phyloP scores from a whole-genome alignment of 106 monocot genomes.

The Dioscorea dumetorum region DNA sequence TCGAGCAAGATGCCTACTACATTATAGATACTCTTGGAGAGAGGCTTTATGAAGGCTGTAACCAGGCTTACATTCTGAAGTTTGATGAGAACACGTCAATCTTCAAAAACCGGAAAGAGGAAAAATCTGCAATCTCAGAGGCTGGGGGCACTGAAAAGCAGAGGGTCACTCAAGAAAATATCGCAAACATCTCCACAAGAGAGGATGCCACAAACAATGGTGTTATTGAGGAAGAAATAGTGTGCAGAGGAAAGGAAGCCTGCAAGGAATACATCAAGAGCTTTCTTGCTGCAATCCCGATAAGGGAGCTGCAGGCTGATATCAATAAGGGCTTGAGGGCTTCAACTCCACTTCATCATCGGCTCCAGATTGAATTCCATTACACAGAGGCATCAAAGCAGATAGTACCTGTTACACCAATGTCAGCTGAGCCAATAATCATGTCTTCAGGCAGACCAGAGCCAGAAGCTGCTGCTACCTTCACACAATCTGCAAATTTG shows the following conservation, averaged over 20 bases:
- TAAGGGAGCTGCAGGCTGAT: slow-evolving; percentile 74
- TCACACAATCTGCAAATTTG: slow-evolving; percentile 4
- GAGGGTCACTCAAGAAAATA: slow-evolving; percentile 1
- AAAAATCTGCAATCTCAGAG: slow-evolving; percentile 8
- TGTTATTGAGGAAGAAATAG: slow-evolving; percentile 18
- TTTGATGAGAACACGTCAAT: slow-evolving; percentile 55
- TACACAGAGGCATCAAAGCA: slow-evolving; percentile 35
- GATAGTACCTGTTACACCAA: background rate
- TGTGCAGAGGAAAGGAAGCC: slow-evolving; percentile 65
- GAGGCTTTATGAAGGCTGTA: slow-evolving; percentile 80
- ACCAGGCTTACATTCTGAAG: slow-evolving; percentile 80
- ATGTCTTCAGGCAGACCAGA: slow-evolving; percentile 15
- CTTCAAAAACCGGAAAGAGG: slow-evolving; percentile 5
- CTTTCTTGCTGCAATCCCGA: slow-evolving; percentile 84
- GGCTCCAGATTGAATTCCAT: slow-evolving; percentile 90
- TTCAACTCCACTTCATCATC: slow-evolving; percentile 50
- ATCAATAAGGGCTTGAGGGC: slow-evolving; percentile 59
- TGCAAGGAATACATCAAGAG: slow-evolving; percentile 93
- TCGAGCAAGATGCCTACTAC: slow-evolving; percentile 65
- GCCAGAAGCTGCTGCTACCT: slow-evolving; percentile 1
- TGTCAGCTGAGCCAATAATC: background rate
- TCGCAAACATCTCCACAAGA: background rate
- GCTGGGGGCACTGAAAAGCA: slow-evolving; percentile 4
- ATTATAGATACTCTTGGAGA: slow-evolving; percentile 92
- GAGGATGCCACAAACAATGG: background rate